Base-by-base conservation (phyloP, 2,329 filamentous ascomycete genomes). In the Exutisphaerella laricina region DNA sequence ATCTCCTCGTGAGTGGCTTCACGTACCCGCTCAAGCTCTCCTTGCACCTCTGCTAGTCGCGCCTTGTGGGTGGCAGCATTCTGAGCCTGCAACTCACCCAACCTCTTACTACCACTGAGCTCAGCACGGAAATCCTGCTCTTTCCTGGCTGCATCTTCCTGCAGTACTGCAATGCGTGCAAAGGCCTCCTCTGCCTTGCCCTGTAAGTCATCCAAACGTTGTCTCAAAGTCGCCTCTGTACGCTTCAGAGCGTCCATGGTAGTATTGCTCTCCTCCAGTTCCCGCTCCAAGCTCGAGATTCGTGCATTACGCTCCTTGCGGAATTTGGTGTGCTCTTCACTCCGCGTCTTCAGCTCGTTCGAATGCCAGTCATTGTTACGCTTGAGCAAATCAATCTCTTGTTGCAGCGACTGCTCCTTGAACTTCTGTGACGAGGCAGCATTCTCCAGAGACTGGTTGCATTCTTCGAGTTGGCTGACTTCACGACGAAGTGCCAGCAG, bases 311-410 rank as follows among this genome's bases (percentile, higher is more conserved):
- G 97, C 62, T 98, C 92, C 62, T 95, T 97, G 50, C 92, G 81
- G 66, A 85, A 90, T 60, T 89, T 95, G 53, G 90, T 78, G 35
- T 88, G 81, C 62, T 98, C 92, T 6, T 82, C 79, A 49, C 79
- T 83, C 69, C 95, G 94, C 0, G 86, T 89, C 70, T 94, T 90
- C 16, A 97, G 76, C 65, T 98, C 92, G 30, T 76, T 81, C 60
- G 96, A 88, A 43, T 92, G 84, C 85, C 88, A 98, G 57, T 97
- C 90, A 52, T 87, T 86, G 69, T 88, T 95, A 58, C 84, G 85
- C 62, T 88, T 88, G 13, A 90, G 80, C 43, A 94, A 74, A 30
- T 94, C 88, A 25, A 97, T 75, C 64, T 97, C 89, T 64, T 96
- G 89, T 64, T 92, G 82, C 9, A 97, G 71, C 21, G 82, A 85